phyloP scores from a whole-genome alignment of 2,329 filamentous ascomycete species.

The Phialemoniopsis sp. region DNA sequence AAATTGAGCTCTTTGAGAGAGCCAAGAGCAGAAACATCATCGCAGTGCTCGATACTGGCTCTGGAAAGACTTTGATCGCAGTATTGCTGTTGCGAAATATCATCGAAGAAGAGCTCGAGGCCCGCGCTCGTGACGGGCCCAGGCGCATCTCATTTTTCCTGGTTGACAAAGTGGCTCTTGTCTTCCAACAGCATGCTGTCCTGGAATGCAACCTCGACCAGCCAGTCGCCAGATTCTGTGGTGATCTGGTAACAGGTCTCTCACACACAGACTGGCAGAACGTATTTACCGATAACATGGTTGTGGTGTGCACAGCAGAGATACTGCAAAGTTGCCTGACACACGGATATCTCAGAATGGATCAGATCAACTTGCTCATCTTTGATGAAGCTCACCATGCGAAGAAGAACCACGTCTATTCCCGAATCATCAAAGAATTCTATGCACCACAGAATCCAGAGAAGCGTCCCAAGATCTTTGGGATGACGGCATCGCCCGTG shows the following conservation, averaged over 20 bases:
- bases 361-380: constrained; percentile 81
- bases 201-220: constrained; percentile 78
- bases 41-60: constrained; percentile 90
- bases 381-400: constrained; percentile 97
- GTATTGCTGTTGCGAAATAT: constrained; percentile 75
- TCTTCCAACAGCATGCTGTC: constrained; percentile 84
- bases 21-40: constrained; percentile 85
- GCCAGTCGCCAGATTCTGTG: constrained; percentile 69
- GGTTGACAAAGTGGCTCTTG: constrained; percentile 84
- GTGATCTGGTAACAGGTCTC: constrained; percentile 53
- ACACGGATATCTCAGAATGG: constrained; percentile 75
- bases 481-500: constrained; percentile 95
- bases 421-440: constrained; percentile 83
- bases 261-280: constrained; percentile 40
- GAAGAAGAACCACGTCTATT: constrained; percentile 90
- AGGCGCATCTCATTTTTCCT: constrained; percentile 80
- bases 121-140: constrained; percentile 54
- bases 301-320: constrained; percentile 89
- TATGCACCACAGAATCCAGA: constrained; percentile 49
- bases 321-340: constrained; percentile 76
- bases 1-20: constrained; percentile 83
- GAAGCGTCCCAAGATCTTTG: constrained; percentile 73
- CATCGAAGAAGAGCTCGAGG: constrained; percentile 72
- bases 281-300: constrained; percentile 62
- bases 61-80: constrained; percentile 95